phyloP scores from a whole-genome alignment of 164 flowering plant species.

The Cinnamomum micranthum region DNA sequence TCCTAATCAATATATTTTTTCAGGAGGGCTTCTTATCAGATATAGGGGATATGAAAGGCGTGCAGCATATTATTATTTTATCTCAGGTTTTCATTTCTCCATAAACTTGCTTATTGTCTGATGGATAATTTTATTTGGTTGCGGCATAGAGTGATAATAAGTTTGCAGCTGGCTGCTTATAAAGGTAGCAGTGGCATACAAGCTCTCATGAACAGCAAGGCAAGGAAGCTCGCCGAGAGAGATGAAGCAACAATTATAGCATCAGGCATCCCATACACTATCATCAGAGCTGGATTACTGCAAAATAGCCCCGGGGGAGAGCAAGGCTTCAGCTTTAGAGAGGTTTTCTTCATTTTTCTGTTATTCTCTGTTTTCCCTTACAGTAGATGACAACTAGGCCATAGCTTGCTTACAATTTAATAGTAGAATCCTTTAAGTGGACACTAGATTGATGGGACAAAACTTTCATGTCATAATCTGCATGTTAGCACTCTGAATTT shows the following conservation, averaged over 20 bases:
- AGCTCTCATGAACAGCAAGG: conserved; percentile 63
- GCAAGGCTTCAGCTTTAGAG: conserved; percentile 78
- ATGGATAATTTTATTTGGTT: neutral
- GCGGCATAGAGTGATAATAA: conserved; percentile 38
- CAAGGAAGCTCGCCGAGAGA: conserved; percentile 69
- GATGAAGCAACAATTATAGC: conserved; percentile 54
- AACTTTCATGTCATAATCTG: too few species aligned
- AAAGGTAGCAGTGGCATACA: conserved; percentile 66
- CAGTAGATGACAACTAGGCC: too few species aligned
- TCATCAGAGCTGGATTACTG: conserved; percentile 66
- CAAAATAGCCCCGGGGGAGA: conserved; percentile 64
- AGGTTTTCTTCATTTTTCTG: conserved; percentile 38
- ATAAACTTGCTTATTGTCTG: neutral
- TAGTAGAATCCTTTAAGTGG: too few species aligned
- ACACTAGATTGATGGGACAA: too few species aligned
- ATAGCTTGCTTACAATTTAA: too few species aligned
- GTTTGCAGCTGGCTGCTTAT: conserved; percentile 87
- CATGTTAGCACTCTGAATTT: too few species aligned
- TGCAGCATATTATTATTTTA: conserved; percentile 63
- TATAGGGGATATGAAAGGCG: conserved; percentile 48
- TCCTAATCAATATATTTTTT: neutral
- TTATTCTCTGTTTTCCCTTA: neutral
- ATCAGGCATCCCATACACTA: conserved; percentile 79
- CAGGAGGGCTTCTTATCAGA: conserved; percentile 77
- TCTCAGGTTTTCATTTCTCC: conserved; percentile 62